A percentile compares a stretch with the other conserved stretches of the same genome.
phyloP scores from a whole-genome alignment of 495 filamentous ascomycete species.

The Chaetomium fimeti region DNA sequence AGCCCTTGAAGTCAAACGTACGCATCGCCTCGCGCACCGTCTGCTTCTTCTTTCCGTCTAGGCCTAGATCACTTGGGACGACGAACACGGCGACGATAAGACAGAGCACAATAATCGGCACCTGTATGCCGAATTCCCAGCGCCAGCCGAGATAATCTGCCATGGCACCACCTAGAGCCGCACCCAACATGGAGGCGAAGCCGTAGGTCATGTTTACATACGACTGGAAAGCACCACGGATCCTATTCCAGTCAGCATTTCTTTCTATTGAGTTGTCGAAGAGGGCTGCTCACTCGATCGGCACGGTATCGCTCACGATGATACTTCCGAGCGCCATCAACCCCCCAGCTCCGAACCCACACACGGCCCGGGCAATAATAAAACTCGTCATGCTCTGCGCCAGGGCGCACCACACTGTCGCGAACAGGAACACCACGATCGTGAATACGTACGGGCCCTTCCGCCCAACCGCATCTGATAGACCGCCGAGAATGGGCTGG shows the following conservation, averaged over 20 bases:
- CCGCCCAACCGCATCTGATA: constrained; percentile 72
- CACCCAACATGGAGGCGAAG: constrained; percentile 59
- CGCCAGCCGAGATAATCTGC: constrained; percentile 75
- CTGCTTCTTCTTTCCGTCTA: constrained; percentile 51
- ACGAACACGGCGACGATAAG: constrained; percentile 55
- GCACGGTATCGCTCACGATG: constrained; percentile 71
- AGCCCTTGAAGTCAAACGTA: constrained; percentile 67
- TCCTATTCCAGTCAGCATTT: constrained; percentile 28
- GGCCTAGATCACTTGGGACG: constrained; percentile 60
- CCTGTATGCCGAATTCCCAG: constrained; percentile 65
- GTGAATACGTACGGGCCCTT: constrained; percentile 65
- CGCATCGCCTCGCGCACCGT: constrained; percentile 58
- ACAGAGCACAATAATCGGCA: constrained; percentile 62
- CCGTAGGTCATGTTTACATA: constrained; percentile 71
- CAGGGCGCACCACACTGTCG: constrained; percentile 70
- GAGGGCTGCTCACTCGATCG: constrained; percentile 58
- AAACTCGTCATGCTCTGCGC: constrained; percentile 70
- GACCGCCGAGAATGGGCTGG: constrained; percentile 67
- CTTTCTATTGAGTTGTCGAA: neutral
- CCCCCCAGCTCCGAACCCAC: constrained; percentile 72
- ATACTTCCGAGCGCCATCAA: constrained; percentile 71
- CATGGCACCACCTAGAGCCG: constrained; percentile 69
- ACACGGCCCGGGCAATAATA: constrained; percentile 68
- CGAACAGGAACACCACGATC: constrained; percentile 60
- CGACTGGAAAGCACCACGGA: constrained; percentile 71